Percentiles rank a stretch among this genome's conserved stretches.
phyloP scores from a whole-genome alignment of 2,329 filamentous ascomycete species.

The Tolypocladium ophioglossoides region DNA sequence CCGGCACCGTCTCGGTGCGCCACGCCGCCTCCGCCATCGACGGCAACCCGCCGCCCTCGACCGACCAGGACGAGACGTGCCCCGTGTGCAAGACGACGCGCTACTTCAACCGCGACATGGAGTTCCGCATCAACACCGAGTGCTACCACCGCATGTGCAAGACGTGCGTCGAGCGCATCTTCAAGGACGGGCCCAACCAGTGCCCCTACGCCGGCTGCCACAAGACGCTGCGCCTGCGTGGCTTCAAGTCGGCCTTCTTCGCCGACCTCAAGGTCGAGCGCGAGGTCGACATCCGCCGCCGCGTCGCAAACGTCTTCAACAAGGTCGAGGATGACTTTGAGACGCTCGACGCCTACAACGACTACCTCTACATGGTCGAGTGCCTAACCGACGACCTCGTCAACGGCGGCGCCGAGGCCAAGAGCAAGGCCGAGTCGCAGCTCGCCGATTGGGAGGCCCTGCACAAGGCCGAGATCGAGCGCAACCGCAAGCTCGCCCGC shows the following conservation, averaged over 20 bases:
- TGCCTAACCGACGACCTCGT: constrained; percentile 83
- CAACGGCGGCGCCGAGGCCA: constrained; percentile 56
- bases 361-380: constrained; percentile 91
- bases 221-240: constrained; percentile 73
- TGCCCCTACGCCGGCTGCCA: constrained; percentile 86
- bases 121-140: constrained; percentile 93
- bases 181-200: constrained; percentile 80
- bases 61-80: constrained; percentile 59
- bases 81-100: constrained; percentile 95
- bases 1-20: constrained; percentile 17
- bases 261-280: constrained; percentile 79
- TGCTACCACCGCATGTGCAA: constrained; percentile 99
- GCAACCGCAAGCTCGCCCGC: constrained; percentile 42
- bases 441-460: constrained; percentile 56
- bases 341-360: constrained; percentile 71
- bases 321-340: constrained; percentile 86
- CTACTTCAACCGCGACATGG: constrained; percentile 89
- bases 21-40: constrained; percentile 7
- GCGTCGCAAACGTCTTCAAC: constrained; percentile 77
- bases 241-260: constrained; percentile 84
- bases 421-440: constrained; percentile 31
- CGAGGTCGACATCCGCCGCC: constrained; percentile 81
- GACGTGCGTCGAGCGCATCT: constrained; percentile 89
- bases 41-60: constrained; percentile 6
- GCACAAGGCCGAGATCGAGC: constrained; percentile 59